phyloP scores from a whole-genome alignment of 192 early-diverging fungal species.

The Coemansia sp. region DNA sequence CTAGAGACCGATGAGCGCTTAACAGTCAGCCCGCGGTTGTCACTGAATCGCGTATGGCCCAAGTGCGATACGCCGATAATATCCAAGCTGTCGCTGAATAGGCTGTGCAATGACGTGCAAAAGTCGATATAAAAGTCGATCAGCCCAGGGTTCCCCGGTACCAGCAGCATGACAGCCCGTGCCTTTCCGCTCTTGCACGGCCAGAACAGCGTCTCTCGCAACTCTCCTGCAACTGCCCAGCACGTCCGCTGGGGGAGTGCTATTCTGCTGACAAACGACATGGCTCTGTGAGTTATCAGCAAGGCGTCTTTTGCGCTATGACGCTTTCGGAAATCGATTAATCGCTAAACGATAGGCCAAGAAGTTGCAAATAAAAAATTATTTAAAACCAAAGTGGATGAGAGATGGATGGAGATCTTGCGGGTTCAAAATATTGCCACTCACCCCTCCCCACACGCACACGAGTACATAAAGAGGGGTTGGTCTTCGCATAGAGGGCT shows the following conservation, averaged over 20 bases:
- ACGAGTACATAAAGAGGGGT: not conserved
- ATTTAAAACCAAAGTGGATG: not conserved
- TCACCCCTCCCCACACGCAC: not conserved
- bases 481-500: not conserved
- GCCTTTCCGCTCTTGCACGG: conserved; percentile 22
- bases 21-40: conserved; percentile 36
- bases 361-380: not conserved
- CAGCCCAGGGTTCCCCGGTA: conserved; percentile 79
- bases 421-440: not conserved
- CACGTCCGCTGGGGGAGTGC: conserved; percentile 35
- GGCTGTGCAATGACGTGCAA: conserved; percentile 59
- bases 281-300: not conserved
- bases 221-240: conserved; percentile 36
- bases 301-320: not conserved
- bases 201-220: conserved; percentile 53
- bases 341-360: not conserved
- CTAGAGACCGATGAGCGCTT: conserved; percentile 18
- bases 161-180: conserved; percentile 55
- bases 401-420: not conserved
- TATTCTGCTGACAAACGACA: conserved; percentile 39
- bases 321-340: not conserved
- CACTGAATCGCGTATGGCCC: conserved; percentile 43
- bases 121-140: conserved; percentile 83
- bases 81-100: conserved; percentile 57
- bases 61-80: conserved; percentile 61